phyloP scores from a whole-genome alignment of 176 grass and related monocot species.

The Oryza officinalis region DNA sequence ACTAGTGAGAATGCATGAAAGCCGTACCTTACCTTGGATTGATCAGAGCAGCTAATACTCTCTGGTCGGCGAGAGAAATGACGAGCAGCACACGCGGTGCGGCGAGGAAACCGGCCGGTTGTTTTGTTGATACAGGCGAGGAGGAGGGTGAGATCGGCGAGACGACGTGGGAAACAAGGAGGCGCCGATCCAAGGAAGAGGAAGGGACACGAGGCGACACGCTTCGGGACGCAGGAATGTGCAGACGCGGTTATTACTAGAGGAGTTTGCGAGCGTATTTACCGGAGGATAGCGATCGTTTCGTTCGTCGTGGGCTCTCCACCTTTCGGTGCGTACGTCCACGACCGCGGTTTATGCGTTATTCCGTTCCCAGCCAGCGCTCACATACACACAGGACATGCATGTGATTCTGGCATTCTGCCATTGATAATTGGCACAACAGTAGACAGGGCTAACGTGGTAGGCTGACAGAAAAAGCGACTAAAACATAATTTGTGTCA shows the following conservation, averaged over 20 bases:
- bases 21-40: background rate
- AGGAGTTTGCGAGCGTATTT: too few relatives aligned
- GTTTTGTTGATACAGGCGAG: background rate
- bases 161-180: conserved; percentile 14
- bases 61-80: background rate
- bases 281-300: background rate
- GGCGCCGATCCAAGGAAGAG: background rate
- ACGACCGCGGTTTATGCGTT: background rate
- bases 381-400: too few relatives aligned
- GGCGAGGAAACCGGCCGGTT: background rate
- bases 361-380: too few relatives aligned
- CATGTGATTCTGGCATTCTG: too few relatives aligned
- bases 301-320: background rate
- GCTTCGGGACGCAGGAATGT: background rate
- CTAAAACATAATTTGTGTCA: too few relatives aligned
- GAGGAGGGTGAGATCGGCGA: background rate
- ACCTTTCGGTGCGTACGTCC: background rate
- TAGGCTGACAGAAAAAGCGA: too few relatives aligned
- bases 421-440: background rate
- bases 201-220: background rate
- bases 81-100: background rate
- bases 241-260: too few relatives aligned
- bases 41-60: background rate
- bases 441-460: background rate
- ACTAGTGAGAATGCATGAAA: background rate